phyloP scores from a whole-genome alignment of 768 basidiomycete genomes.

The Thelephora aurantiotincta region DNA sequence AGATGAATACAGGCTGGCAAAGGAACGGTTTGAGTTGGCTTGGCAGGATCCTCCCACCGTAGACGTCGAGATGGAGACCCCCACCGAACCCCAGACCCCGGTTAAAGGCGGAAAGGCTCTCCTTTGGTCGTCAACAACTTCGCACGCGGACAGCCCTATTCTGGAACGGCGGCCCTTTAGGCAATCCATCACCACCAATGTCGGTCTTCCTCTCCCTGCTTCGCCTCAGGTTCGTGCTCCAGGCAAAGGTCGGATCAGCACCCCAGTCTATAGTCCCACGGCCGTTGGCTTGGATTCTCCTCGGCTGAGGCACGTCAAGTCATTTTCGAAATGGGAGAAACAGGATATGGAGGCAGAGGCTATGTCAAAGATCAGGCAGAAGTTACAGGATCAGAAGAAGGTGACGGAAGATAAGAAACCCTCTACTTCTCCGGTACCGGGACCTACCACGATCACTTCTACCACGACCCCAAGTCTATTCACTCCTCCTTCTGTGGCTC shows the following conservation, averaged over 20 bases:
- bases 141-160: conserved; percentile 18
- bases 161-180: conserved; percentile 23
- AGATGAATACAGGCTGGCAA: conserved; percentile 53
- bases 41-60: conserved; percentile 49
- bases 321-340: conserved; percentile 75
- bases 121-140: conserved; percentile 49
- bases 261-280: conserved; percentile 15
- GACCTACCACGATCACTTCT: conserved; percentile 5
- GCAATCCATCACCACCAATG: conserved; percentile 31
- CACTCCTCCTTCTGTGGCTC: not conserved
- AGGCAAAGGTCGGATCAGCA: conserved; percentile 22
- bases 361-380: conserved; percentile 54
- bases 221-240: conserved; percentile 17
- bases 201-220: conserved; percentile 23
- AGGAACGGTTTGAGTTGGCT: conserved; percentile 41
- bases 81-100: conserved; percentile 28
- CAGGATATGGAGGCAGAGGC: conserved; percentile 74
- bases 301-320: conserved; percentile 27
- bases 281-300: conserved; percentile 38
- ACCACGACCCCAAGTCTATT: not conserved
- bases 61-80: conserved; percentile 13
- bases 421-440: not conserved
- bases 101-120: conserved; percentile 48
- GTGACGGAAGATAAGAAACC: not conserved
- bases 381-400: conserved; percentile 17